Conservation (phyloP, 2,329 filamentous ascomycete genomes). For the Emergomyces orientalis region DNA sequence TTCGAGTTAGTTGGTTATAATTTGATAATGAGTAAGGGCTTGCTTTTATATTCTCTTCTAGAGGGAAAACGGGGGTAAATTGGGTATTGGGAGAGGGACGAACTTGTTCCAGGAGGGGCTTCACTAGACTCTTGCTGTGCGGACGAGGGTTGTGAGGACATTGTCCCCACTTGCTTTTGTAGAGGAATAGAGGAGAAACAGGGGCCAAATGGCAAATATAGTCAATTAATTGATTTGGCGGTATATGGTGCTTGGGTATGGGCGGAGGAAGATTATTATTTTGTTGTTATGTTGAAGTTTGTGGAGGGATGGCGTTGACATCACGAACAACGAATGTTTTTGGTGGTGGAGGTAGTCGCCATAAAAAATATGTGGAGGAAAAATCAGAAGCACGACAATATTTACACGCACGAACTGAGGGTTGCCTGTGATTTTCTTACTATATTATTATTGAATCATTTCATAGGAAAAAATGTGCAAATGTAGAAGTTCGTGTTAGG, state of each 20-base stretch:
- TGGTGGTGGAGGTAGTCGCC: background rate
- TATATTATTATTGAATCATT: background rate
- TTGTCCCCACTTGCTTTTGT: background rate
- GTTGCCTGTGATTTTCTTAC: background rate
- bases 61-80: background rate
- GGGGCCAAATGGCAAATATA: background rate
- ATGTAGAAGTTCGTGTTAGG: background rate
- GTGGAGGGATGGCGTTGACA: background rate
- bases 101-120: slow-evolving; percentile 20
- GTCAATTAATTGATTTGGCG: background rate
- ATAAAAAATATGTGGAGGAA: background rate
- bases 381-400: background rate
- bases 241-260: background rate
- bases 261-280: background rate
- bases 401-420: background rate
- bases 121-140: slow-evolving; percentile 21
- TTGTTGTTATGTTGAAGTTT: background rate
- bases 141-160: slow-evolving; percentile 18
- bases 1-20: background rate
- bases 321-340: background rate
- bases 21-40: background rate
- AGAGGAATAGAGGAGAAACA: background rate
- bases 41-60: background rate
- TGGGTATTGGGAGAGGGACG: slow-evolving; percentile 2
- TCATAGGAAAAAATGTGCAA: background rate